Percentiles rank a stretch among this genome's conserved stretches.
These are phyloP conservation scores for Phytophthora rubi DNA, from an alignment of 352 stramenopile genomes.

Conservation along the genomic window DNA sequence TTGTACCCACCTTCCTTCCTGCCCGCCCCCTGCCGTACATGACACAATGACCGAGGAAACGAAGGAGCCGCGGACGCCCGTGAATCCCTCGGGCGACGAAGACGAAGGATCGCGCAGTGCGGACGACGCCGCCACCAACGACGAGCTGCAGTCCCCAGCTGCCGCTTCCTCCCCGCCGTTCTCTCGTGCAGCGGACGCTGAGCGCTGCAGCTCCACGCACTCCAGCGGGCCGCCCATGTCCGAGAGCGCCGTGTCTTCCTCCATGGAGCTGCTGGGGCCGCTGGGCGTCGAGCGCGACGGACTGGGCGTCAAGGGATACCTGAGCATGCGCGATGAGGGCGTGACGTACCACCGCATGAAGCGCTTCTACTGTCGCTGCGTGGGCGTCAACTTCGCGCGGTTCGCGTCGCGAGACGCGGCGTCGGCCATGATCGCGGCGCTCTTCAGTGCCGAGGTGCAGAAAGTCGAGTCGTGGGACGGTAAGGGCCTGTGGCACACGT, in stretches of 20 bases:
- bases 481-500: constrained; percentile 81
- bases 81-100: constrained; percentile 20
- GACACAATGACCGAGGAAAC: constrained; percentile 30
- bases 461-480: constrained; percentile 88
- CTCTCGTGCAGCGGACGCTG: constrained; percentile 21
- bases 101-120: constrained; percentile 30
- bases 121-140: constrained; percentile 14
- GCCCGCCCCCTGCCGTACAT: constrained; percentile 20
- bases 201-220: constrained; percentile 19
- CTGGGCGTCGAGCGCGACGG: constrained; percentile 63
- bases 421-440: constrained; percentile 60
- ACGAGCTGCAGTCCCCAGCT: constrained; percentile 24
- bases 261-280: constrained; percentile 34
- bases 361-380: constrained; percentile 80
- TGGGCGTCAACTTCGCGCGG: constrained; percentile 82
- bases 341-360: constrained; percentile 90
- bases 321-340: constrained; percentile 85
- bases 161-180: constrained; percentile 22
- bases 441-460: constrained; percentile 73
- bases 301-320: constrained; percentile 74
- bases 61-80: constrained; percentile 24
- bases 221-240: constrained; percentile 33
- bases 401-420: constrained; percentile 75
- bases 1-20: constrained; percentile 2
- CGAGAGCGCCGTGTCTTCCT: constrained; percentile 21